Evolutionary conservation across 768 basidiomycete species (phyloP).

Genomic region (Sarcomyxa edulis): DNA sequence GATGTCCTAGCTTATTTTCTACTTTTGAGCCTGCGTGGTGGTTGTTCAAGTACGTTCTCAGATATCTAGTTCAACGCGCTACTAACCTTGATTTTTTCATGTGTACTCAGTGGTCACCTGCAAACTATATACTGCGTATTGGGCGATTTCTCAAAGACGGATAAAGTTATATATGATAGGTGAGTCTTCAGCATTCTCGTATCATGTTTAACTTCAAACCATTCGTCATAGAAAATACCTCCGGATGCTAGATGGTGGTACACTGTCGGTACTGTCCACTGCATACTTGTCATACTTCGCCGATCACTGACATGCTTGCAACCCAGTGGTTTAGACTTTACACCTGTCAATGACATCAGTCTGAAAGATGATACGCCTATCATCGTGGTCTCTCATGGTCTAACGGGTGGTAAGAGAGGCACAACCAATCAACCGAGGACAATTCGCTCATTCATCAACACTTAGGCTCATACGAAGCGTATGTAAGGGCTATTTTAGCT

Average conservation of each 20-base stretch:
- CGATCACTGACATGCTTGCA: conserved; percentile 1
- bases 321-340: conserved; percentile 62
- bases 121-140: conserved; percentile 58
- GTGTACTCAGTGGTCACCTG: conserved; percentile 46
- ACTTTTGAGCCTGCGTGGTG: conserved; percentile 44
- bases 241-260: conserved; percentile 55
- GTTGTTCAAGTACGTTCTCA: conserved; percentile 37
- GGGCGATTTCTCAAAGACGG: conserved; percentile 54
- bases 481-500: conserved; percentile 77
- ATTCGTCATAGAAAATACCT: conserved; percentile 35
- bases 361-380: conserved; percentile 41
- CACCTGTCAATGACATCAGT: conserved; percentile 36
- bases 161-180: conserved; percentile 55
- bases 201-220: background rate
- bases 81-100: background rate
- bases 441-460: conserved; percentile 4
- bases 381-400: conserved; percentile 54
- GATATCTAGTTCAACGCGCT: background rate
- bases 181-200: conserved; percentile 14
- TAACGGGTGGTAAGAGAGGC: conserved; percentile 42
- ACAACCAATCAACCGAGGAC: background rate
- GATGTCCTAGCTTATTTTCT: conserved; percentile 36
- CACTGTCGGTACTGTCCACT: conserved; percentile 38
- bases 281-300: background rate
- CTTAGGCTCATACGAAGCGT: conserved; percentile 85